Base-by-base conservation (phyloP, 106 monocot genomes). In the Phalaenopsis aphrodite region DNA sequence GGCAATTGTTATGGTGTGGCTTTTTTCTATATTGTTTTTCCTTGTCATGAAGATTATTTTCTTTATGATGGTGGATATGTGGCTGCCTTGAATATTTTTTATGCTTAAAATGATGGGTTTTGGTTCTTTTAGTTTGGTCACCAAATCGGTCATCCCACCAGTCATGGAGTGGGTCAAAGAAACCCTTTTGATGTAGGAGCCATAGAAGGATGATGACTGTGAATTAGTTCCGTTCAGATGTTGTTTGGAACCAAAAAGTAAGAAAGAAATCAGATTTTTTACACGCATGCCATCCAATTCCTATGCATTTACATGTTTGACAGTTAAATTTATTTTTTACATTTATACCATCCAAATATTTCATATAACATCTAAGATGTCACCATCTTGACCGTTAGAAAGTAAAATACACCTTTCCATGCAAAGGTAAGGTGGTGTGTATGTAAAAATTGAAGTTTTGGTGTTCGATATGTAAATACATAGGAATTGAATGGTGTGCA, bases 171-270 rank as follows among this genome's bases (percentile, higher is more conserved):
- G 83, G 90, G 82, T 98, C 97, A 69, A 98, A 92, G 46, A 92
- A 85, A 73, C 97, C 97, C 81, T 94, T 98, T 78, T 94, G 92
- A 78, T 98, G 97, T 46, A 98, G 43, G 41, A 98, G 79, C 92
- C 97, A 98, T n/a, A 94, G 42, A 5, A 92, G 86, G 18, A 94
- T 80, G 48, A 83, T 80, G 17, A 79, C 94, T 98, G 86, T 56
- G 80, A 64, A 61, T 12, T 0, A 42, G 72, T 8, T 8, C 30
- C 3, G 30, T 37, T 80, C 10, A 56, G 41, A 67, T 57, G 57
- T 73, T 14, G 24, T 76, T 57, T 80, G 39, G 49, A 24, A 61
- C 2, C 21, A 61, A 14, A 21, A 24, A 6, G 21, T 2, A 24
- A 24, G 24, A n/a, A 21, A 21, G 14, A 65, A 24, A 1, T 47